Evolutionary conservation across 192 early-diverging fungal genomes (phyloP).

Genomic region (Paraglomus occultum): DNA sequence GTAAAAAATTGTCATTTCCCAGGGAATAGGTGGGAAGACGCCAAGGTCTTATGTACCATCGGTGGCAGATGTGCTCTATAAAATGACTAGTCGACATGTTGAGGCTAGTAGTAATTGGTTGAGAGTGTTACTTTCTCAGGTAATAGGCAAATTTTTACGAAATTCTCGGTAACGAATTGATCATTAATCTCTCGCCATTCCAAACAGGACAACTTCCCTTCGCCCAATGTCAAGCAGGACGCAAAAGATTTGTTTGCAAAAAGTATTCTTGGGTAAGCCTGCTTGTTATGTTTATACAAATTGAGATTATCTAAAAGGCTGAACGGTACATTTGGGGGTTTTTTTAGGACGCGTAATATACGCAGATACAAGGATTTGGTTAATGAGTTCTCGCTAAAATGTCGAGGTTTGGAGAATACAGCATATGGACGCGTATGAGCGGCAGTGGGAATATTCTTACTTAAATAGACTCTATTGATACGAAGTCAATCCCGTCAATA

Average conservation of each 20-base stretch:
- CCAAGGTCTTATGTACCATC: conserved; percentile 42
- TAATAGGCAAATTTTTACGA: conserved; percentile 7
- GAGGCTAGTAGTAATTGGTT: conserved; percentile 41
- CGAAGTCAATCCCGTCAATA: too few relatives aligned
- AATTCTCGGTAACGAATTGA: neutral
- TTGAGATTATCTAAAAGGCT: neutral
- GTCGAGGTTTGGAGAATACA: conserved; percentile 36
- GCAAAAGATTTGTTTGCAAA: conserved; percentile 46
- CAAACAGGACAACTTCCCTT: conserved; percentile 45
- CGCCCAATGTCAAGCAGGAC: conserved; percentile 31
- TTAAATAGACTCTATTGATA: too few relatives aligned
- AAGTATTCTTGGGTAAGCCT: conserved; percentile 40
- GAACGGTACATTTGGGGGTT: neutral
- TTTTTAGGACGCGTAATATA: conserved; percentile 35
- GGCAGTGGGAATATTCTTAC: too few relatives aligned
- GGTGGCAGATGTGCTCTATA: conserved; percentile 41
- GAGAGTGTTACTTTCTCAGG: conserved; percentile 34
- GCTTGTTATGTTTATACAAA: neutral
- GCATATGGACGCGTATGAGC: conserved; percentile 29
- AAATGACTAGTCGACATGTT: conserved; percentile 38
- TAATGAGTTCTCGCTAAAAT: conserved; percentile 37
- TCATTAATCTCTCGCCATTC: neutral
- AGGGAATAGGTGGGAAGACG: conserved; percentile 46
- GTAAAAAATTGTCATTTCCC: neutral
- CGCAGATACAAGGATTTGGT: conserved; percentile 35